Conservation (phyloP, 768 basidiomycete species). For the Flagelloscypha sp. region DNA sequence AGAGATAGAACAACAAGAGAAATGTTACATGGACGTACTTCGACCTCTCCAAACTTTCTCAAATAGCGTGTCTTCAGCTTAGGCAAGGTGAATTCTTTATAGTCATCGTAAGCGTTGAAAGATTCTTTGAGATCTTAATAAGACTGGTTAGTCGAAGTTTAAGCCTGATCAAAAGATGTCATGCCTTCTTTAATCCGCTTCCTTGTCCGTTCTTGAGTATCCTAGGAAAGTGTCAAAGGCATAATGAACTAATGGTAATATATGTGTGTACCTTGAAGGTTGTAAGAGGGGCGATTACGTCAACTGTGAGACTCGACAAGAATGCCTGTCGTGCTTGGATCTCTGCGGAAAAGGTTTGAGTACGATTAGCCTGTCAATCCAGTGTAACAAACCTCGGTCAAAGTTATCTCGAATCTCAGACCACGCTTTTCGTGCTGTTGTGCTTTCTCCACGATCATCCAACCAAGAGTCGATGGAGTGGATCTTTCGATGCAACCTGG, state of each 20-base stretch:
- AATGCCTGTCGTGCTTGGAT: slow-evolving; percentile 77
- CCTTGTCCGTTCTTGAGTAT: slow-evolving; percentile 86
- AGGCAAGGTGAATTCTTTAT: slow-evolving; percentile 70
- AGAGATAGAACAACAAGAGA: slow-evolving; percentile 1
- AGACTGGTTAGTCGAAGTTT: too few relatives aligned
- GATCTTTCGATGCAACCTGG: slow-evolving; percentile 63
- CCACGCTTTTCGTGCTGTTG: slow-evolving; percentile 69
- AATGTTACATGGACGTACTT: slow-evolving; percentile 38
- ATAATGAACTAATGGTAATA: not conserved
- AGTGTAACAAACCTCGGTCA: slow-evolving; percentile 53
- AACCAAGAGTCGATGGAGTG: slow-evolving; percentile 62
- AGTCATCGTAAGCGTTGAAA: slow-evolving; percentile 68
- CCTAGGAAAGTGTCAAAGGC: slow-evolving; percentile 33
- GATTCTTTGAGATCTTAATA: slow-evolving; percentile 82
- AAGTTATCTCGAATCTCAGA: slow-evolving; percentile 77
- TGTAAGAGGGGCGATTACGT: slow-evolving; percentile 66
- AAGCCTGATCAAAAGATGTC: too few relatives aligned
- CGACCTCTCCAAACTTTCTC: slow-evolving; percentile 82
- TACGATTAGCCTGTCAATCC: not conserved
- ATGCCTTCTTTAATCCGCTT: slow-evolving; percentile 90
- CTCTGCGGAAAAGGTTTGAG: slow-evolving; percentile 38
- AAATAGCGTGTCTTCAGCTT: slow-evolving; percentile 71
- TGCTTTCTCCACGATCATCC: slow-evolving; percentile 63
- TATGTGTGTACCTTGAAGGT: slow-evolving; percentile 47
- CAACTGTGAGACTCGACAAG: slow-evolving; percentile 55